A percentile compares a stretch with the other conserved stretches of the same genome.
These are phyloP conservation scores for Backusella sp. DNA, from an alignment of 192 early-diverging fungal species.

Conservation along the genomic window DNA sequence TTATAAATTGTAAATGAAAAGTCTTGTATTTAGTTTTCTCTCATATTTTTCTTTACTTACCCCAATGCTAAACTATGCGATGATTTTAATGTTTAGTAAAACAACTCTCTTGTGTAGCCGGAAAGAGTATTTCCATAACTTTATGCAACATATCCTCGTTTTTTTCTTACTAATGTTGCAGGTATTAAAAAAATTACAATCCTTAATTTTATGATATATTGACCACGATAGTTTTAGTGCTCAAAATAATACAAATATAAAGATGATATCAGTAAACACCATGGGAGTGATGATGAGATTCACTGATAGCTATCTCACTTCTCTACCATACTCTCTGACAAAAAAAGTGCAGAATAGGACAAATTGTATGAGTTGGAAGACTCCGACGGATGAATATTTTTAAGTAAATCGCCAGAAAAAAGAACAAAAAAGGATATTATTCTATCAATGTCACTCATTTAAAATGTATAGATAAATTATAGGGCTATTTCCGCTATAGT, in stretches of 20 bases:
- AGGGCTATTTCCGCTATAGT: too few species aligned
- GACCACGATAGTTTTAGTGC: too few species aligned
- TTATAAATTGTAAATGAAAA: too few species aligned
- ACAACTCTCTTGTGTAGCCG: background rate
- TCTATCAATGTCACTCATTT: background rate
- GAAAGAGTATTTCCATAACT: background rate
- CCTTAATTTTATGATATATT: background rate
- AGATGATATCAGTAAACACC: too few species aligned
- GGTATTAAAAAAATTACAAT: background rate
- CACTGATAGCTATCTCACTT: too few species aligned
- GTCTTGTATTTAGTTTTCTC: too few species aligned
- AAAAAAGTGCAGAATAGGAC: background rate
- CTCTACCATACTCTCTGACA: background rate
- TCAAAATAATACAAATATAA: too few species aligned
- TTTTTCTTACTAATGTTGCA: background rate
- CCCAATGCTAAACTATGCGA: background rate
- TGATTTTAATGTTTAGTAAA: background rate
- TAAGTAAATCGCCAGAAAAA: background rate
- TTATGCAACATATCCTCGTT: background rate
- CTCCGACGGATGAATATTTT: background rate
- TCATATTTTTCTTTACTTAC: too few species aligned
- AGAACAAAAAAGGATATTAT: background rate
- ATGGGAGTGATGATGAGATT: too few species aligned
- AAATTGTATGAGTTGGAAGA: background rate
- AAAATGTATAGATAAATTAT: background rate